Conservation (phyloP, 352 stramenopile species). For the Pythium biforme region DNA sequence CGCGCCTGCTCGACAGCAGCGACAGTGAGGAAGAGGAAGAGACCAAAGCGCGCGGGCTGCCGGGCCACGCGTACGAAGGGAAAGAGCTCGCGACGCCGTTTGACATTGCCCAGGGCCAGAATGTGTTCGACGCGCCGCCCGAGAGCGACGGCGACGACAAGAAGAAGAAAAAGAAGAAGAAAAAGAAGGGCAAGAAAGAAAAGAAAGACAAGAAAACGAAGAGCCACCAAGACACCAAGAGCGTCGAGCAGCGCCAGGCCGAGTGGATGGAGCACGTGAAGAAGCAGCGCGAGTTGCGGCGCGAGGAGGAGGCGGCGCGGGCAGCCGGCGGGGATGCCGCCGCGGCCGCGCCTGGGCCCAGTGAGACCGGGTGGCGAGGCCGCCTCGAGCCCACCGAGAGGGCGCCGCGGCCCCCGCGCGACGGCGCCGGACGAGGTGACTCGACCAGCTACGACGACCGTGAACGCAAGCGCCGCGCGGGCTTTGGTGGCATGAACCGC, state of each 20-base stretch:
- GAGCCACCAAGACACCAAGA: slow-evolving; percentile 43
- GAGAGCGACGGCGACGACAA: slow-evolving; percentile 49
- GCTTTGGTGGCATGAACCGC: slow-evolving; percentile 60
- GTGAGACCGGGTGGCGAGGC: slow-evolving; percentile 64
- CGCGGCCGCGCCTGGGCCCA: slow-evolving; percentile 25
- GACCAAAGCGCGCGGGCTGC: slow-evolving; percentile 38
- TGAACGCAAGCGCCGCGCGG: slow-evolving; percentile 31
- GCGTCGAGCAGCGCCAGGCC: slow-evolving; percentile 44
- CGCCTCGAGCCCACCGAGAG: slow-evolving; percentile 47
- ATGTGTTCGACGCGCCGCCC: slow-evolving; percentile 75
- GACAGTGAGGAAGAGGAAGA: slow-evolving; percentile 22
- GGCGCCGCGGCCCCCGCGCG: slow-evolving; percentile 4
- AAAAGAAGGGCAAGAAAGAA: slow-evolving; percentile 40
- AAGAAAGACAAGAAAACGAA: slow-evolving; percentile 34
- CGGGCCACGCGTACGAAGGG: slow-evolving; percentile 86
- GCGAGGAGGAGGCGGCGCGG: slow-evolving; percentile 29
- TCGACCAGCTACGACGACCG: slow-evolving; percentile 18
- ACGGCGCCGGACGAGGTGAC: too few relatives aligned
- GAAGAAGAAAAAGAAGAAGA: slow-evolving; percentile 55
- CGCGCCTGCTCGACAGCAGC: slow-evolving; percentile 23
- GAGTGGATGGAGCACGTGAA: slow-evolving; percentile 30
- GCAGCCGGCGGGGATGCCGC: slow-evolving; percentile 9
- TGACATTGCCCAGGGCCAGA: slow-evolving; percentile 72
- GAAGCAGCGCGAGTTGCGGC: slow-evolving; percentile 25
- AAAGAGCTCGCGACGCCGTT: slow-evolving; percentile 77